Evolutionary conservation across 352 stramenopile species (phyloP).

Genomic region (Globisporangium carolinianum): DNA sequence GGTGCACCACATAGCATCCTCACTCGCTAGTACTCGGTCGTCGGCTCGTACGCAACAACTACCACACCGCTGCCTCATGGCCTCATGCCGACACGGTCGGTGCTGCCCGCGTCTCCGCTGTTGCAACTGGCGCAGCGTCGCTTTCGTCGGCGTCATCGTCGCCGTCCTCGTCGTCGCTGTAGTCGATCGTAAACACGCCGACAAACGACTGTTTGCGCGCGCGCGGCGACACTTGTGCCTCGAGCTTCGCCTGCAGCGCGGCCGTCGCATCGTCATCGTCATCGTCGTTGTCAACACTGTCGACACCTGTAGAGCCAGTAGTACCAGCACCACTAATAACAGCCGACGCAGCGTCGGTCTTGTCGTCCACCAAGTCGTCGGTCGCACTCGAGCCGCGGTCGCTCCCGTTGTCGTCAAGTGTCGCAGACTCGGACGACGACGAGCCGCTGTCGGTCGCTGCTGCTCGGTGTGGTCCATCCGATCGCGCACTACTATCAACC

Average conservation of each 20-base stretch:
- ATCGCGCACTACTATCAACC: too few relatives aligned
- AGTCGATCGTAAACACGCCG: constrained; percentile 76
- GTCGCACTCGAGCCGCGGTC: constrained; percentile 46
- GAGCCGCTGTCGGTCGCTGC: constrained; percentile 3
- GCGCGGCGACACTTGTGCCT: constrained; percentile 10
- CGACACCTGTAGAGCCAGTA: too few relatives aligned
- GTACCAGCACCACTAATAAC: too few relatives aligned
- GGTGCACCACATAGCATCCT: neutral
- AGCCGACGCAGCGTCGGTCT: constrained; percentile 4
- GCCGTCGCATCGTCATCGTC: constrained; percentile 24
- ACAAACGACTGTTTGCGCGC: constrained; percentile 46
- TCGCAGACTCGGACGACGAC: constrained; percentile 39
- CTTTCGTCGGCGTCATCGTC: constrained; percentile 5
- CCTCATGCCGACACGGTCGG: constrained; percentile 3
- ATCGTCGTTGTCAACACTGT: neutral
- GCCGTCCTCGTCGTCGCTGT: constrained; percentile 69
- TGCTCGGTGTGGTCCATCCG: neutral
- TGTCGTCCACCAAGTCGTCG: constrained; percentile 30
- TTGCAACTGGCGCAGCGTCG: neutral
- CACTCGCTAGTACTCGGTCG: neutral
- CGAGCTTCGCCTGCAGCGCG: constrained; percentile 15
- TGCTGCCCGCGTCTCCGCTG: too few relatives aligned
- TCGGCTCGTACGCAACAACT: too few relatives aligned
- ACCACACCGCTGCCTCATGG: too few relatives aligned
- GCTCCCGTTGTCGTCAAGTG: constrained; percentile 52